Evolutionary conservation across 139 green algal species (phyloP).

Genomic region (Coelastrella sp.): DNA sequence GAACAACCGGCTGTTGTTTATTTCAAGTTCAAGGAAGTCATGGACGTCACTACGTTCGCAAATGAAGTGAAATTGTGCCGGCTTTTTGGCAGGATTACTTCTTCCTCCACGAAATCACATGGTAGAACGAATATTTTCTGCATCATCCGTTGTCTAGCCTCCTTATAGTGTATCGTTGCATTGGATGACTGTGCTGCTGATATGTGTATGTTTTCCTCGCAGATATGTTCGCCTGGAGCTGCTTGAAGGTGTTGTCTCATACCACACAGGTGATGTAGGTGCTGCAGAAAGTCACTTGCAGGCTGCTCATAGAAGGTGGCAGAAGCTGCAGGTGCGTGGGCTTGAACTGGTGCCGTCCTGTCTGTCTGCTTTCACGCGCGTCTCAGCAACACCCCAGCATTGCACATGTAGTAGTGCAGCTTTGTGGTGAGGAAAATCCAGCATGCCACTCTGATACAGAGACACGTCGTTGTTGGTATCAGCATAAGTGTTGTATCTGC

Average conservation of each 20-base stretch:
- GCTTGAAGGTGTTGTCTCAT: constrained; percentile 75
- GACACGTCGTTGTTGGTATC: background rate
- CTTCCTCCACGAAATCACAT: no score
- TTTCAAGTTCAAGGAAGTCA: no score
- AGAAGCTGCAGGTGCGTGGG: constrained; percentile 51
- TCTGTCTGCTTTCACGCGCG: background rate
- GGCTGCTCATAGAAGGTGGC: constrained; percentile 47
- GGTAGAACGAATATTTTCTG: no score
- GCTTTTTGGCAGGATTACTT: no score
- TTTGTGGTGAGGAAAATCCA: no score
- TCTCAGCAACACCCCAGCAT: background rate
- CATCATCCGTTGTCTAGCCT: no score
- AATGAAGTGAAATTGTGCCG: no score
- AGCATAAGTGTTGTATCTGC: background rate
- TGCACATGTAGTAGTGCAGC: background rate
- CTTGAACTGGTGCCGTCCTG: background rate
- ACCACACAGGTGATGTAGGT: constrained; percentile 50
- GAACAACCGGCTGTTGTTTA: no score
- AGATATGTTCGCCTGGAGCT: constrained; percentile 80
- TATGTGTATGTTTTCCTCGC: background rate
- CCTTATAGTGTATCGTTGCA: no score
- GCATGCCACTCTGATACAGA: background rate
- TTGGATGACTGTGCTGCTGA: no score
- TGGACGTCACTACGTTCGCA: no score
- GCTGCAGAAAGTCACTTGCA: constrained; percentile 34